Conservation (phyloP, 2,329 filamentous ascomycete species). For the Penicillium sp. region DNA sequence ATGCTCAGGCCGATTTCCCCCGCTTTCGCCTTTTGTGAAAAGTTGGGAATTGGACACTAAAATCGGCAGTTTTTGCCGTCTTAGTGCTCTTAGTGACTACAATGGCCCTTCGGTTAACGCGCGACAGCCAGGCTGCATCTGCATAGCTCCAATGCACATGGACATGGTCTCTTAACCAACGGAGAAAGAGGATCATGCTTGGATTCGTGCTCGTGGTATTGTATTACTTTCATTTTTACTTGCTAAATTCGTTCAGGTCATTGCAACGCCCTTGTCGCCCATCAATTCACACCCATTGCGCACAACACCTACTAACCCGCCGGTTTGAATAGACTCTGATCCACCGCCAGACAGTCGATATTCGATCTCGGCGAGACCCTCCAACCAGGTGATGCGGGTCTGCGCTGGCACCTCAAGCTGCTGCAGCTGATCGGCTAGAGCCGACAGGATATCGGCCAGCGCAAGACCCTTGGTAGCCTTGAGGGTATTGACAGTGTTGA, state of each 20-base stretch:
- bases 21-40: not conserved
- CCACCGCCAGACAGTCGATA: constrained; percentile 86
- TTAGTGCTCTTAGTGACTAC: not conserved
- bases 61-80: not conserved
- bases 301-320: constrained; percentile 86
- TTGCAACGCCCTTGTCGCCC: constrained; percentile 38
- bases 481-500: constrained; percentile 82
- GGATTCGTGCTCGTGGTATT: not conserved
- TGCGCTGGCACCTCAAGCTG: constrained; percentile 81
- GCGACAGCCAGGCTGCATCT: not conserved
- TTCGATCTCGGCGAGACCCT: constrained; percentile 89
- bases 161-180: not conserved
- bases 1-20: not conserved
- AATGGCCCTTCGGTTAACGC: not conserved
- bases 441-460: constrained; percentile 88
- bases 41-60: not conserved
- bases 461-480: constrained; percentile 85
- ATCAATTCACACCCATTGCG: constrained; percentile 80
- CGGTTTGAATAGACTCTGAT: constrained; percentile 85
- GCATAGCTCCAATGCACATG: not conserved
- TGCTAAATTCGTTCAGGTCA: constrained; percentile 8
- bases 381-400: constrained; percentile 87
- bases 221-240: not conserved
- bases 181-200: not conserved
- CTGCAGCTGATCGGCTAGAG: constrained; percentile 77